phyloP scores from a whole-genome alignment of 75 land plant species.

The Selaginella tamariscina region DNA sequence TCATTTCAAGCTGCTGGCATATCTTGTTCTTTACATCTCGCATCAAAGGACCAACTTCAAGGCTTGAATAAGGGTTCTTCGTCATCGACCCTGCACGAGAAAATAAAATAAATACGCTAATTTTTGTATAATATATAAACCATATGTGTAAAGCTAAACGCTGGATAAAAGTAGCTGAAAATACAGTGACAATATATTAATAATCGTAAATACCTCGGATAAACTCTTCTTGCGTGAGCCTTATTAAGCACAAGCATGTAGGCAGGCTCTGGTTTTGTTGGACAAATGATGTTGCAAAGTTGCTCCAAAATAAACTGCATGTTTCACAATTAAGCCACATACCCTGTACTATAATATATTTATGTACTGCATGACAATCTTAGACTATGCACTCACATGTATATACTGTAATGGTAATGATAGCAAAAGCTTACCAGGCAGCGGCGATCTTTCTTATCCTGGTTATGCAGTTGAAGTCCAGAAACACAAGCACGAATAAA shows the following conservation, averaged over 20 bases:
- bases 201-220: too few relatives aligned
- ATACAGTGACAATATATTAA: too few relatives aligned
- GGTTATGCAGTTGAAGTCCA: slow-evolving; percentile 68
- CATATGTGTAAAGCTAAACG: too few relatives aligned
- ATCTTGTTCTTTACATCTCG: slow-evolving; percentile 97
- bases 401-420: background rate
- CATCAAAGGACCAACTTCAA: slow-evolving; percentile 96
- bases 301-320: slow-evolving; percentile 96
- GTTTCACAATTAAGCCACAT: slow-evolving; percentile 7
- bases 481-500: slow-evolving; percentile 86
- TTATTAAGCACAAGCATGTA: slow-evolving; percentile 89
- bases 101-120: too few relatives aligned
- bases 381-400: too few relatives aligned
- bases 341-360: background rate
- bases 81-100: slow-evolving; percentile 99
- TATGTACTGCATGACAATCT: too few relatives aligned
- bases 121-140: too few relatives aligned
- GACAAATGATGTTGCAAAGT: slow-evolving; percentile 91
- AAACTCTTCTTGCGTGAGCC: slow-evolving; percentile 97
- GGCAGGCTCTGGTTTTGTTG: slow-evolving; percentile 88
- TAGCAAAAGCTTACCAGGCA: slow-evolving; percentile 45
- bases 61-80: slow-evolving; percentile 92
- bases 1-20: slow-evolving; percentile 84
- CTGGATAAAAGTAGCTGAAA: too few relatives aligned
- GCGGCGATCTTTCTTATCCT: slow-evolving; percentile 67